Evolutionary conservation across 768 basidiomycete genomes (phyloP).

Genomic region (Mycena leptocephala): DNA sequence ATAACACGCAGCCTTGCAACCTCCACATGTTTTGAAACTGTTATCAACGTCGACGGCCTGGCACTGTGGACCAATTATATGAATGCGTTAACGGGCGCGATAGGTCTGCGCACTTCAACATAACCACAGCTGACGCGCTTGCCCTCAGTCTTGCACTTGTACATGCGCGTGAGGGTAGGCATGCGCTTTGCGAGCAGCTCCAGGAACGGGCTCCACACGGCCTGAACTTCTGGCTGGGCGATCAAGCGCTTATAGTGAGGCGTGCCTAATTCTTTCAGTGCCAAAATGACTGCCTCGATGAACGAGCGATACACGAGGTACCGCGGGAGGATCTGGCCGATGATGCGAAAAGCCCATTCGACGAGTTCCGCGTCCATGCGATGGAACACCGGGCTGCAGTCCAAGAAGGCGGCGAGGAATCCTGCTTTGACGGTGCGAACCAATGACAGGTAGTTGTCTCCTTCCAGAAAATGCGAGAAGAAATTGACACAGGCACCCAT

Average conservation of each 20-base stretch:
- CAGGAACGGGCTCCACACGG: constrained; percentile 39
- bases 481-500: constrained; percentile 48
- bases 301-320: constrained; percentile 58
- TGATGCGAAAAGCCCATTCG: constrained; percentile 43
- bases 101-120: no score
- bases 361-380: constrained; percentile 43
- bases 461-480: constrained; percentile 51
- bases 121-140: constrained; percentile 53
- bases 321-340: constrained; percentile 47
- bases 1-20: constrained; percentile 51
- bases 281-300: constrained; percentile 45
- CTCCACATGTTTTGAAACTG: constrained; percentile 51
- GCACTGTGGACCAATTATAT: constrained; percentile 42
- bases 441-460: constrained; percentile 54
- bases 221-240: constrained; percentile 43
- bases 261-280: constrained; percentile 42
- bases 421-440: constrained; percentile 51
- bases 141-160: constrained; percentile 40
- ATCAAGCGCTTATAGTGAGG: constrained; percentile 35
- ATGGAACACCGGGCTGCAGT: constrained; percentile 46
- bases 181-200: neutral
- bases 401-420: constrained; percentile 48
- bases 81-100: no score
- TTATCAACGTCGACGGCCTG: constrained; percentile 50
- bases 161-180: neutral